These are phyloP conservation scores for Colletotrichum orchidophilum DNA, from an alignment of 2,329 filamentous ascomycete species.

Conservation along the genomic window DNA sequence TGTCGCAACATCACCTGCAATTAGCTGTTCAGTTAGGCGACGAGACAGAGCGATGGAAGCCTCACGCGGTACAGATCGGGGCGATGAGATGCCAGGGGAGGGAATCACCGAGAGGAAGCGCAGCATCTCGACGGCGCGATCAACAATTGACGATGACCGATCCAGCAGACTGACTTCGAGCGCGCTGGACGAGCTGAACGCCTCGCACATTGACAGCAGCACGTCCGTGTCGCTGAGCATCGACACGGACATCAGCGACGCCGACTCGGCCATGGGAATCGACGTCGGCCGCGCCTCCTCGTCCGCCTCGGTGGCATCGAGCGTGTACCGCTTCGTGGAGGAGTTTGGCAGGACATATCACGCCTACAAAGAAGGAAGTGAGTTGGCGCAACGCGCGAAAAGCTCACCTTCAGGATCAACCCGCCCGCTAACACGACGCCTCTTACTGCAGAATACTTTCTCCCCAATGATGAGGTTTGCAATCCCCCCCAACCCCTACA, in stretches of 20 bases:
- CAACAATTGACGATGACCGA: neutral
- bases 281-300: conserved; percentile 6
- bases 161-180: neutral
- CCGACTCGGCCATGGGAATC: conserved; percentile 20
- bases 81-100: neutral
- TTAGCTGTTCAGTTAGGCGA: no score
- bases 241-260: conserved; percentile 16
- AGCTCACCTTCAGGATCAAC: neutral
- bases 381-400: neutral
- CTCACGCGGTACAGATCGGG: no score
- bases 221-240: conserved; percentile 5
- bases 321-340: conserved; percentile 20
- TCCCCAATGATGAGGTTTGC: conserved; percentile 26
- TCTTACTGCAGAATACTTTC: conserved; percentile 11
- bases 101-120: neutral
- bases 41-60: neutral
- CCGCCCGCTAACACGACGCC: neutral
- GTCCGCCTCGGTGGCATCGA: conserved; percentile 20
- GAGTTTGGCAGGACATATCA: conserved; percentile 30
- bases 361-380: conserved; percentile 24
- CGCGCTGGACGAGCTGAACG: neutral
- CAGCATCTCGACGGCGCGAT: no score
- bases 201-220: neutral
- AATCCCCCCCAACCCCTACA: neutral
- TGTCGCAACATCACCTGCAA: neutral